Evolutionary conservation across 176 grass and related monocot species (phyloP), one percentile per base, ranked within the genome.

Genomic region (Metroxylon sagu): DNA sequence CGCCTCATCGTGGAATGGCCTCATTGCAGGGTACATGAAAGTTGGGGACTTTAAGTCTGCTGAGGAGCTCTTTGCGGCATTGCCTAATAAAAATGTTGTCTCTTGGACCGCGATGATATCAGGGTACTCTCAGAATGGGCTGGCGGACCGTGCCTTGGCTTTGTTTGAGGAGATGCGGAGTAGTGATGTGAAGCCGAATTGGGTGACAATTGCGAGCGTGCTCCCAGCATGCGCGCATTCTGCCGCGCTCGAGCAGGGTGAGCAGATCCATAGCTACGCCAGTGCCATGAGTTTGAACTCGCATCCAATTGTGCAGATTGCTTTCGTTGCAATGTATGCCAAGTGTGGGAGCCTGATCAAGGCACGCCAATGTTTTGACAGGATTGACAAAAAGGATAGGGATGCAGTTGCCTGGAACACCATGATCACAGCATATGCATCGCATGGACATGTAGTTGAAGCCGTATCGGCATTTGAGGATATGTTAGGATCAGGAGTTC

Each of bases 51-150:
- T 63, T 16, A 52, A 54, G 8, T 15, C 21, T 14, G 70, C 70
- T n/a, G 19, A 62, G 50, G 17, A 63, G 4, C 27, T 73, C 12
- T 73, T 73, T 29, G 28, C 28, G 12, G 28, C 23, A 15, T 62
- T 73, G 70, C 70, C 70, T 0, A 19, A 15, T 18, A 48, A 18
- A 59, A 73, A 26, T 23, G 54, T 73, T 3, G 6, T 73, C 18
- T 55, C 70, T 23, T 73, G 59, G 70, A 73, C 70, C 15, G n/a
- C 59, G 0, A 63, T 63, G 70, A 62, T 72, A 18, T 72, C 70
- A 0, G 70, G 70, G 16, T 63, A 62, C 28, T 28, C 57, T 12
- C 70, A 72, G 59, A 72, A 62, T 31, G 70, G 70, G 18, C 50
- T 72, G 1, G 58, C 50, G 12, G 28, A 35, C 49, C 57, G 70